Base-by-base conservation (phyloP, 2,329 filamentous ascomycete species). In the Fusarium albidum region DNA sequence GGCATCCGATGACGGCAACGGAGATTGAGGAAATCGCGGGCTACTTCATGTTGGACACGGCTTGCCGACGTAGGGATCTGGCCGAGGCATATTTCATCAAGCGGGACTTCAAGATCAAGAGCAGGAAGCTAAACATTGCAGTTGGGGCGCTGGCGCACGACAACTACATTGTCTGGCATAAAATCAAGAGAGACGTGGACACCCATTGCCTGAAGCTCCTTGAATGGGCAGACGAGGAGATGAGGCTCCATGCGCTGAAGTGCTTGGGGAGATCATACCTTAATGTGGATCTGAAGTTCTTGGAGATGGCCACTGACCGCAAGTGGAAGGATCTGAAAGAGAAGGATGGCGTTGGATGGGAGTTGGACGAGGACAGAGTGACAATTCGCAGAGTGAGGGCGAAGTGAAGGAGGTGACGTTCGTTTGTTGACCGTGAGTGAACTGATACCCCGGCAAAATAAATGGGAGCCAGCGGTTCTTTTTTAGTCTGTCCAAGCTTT, bases 261-360 rank as follows among this genome's bases (percentile, higher is more conserved):
- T 95, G 92, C 70, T 83, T 98, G 48, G 92, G 92, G 1, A 84
- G 87, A 67, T 83, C 88, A 5, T 99, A 99, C 72, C 75, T 97
- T 60, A 84, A 77, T 15, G 87, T 92, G 9, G 90, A 92, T 46
- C 73, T 82, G 52, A 70, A 69, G 4, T 91, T 88, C 71, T 74
- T 96, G 43, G 90, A 95, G 74, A 82, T 80, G 68, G 81, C 84
- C 51, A 82, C 89, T 5, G 86, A 85, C 40, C 79, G 83, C 63
- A 78, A 75, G n/a, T 99, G 94, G 92, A 79, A 84, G 10, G 84
- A 85, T 43, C 75, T 98, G 67, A 82, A 75, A 51, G 80, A 83
- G 28, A 78, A 83, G 60, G 86, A 91, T 68, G 86, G 86, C 3
- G 89, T 98, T 2, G 92, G 92, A 1, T 99, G 95, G 95, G 85